Base-by-base conservation (phyloP, 495 filamentous ascomycete species). In the Staphylotrichum tortipilum region DNA sequence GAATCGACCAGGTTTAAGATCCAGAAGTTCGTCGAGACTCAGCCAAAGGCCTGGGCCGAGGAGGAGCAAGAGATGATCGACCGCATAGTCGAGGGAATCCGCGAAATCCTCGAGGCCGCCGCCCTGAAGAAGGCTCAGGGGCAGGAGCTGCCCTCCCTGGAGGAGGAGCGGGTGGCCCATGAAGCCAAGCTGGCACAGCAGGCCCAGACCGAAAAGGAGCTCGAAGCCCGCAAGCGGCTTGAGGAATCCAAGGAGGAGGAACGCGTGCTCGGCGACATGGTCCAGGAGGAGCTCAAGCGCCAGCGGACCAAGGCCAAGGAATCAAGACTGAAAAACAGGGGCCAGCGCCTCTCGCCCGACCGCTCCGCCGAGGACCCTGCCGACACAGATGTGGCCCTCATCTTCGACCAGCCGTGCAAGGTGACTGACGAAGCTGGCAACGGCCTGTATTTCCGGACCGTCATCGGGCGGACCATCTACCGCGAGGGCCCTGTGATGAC, bases 21-120 rank as follows among this genome's bases (percentile, higher is more conserved):
- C 21, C 75, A 84, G 53, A 79, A 83, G 39, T 79, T 87, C 40
- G 62, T 89, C 45, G 80, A 77, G 46, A 78, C 72, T 4, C 84
- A 83, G 58, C 85, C 87, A 3, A 88, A 80, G 54, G 70, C 80
- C 23, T 73, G 91, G 9, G 70, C 71, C 5, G 53, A 56, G 26
- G 69, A 63, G 39, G 71, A 74, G 28, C 56, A 89, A 15, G 86
- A 84, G 3, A 96, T 98, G 90, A 88, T 98, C 11, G 83, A 86
- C 64, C 86, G 89, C 49, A 76, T 98, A 31, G 86, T 87, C 8
- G 78, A 84, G 41, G 80, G 83, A 5, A 82, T 96, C 37, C 83
- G 87, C 50, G 92, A 97, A 53, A 80, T 90, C 15, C 71, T 98
- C 17, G 89, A 97, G 61, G 87, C 94, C 67, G 88, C 86, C 17